phyloP scores from a whole-genome alignment of 805 yeast genomes.

The Debaryomyces tyrocola region DNA sequence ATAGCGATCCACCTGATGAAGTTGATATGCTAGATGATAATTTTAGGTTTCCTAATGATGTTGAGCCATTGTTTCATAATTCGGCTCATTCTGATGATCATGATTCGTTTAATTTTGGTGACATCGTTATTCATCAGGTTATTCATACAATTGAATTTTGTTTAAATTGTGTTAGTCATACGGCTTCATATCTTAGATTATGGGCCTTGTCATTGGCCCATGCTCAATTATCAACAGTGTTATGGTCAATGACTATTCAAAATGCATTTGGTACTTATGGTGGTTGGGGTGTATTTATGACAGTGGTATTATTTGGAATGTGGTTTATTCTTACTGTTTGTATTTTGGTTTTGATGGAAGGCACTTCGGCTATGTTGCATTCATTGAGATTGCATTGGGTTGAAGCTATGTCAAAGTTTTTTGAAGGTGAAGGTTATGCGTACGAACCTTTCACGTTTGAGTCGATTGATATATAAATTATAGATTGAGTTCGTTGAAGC shows the following conservation, averaged over 20 bases:
- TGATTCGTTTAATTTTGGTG: slow-evolving; percentile 51
- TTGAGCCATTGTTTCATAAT: slow-evolving; percentile 30
- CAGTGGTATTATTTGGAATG: slow-evolving; percentile 64
- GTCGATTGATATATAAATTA: slow-evolving; percentile 11
- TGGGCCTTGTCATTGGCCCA: slow-evolving; percentile 83
- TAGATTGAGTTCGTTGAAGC: too few relatives aligned
- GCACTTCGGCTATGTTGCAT: slow-evolving; percentile 83
- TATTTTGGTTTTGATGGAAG: slow-evolving; percentile 76
- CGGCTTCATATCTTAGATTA: slow-evolving; percentile 73
- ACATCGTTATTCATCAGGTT: slow-evolving; percentile 74
- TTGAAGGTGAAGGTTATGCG: slow-evolving; percentile 72
- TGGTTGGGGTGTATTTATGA: slow-evolving; percentile 52
- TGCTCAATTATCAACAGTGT: slow-evolving; percentile 71
- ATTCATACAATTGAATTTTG: slow-evolving; percentile 81
- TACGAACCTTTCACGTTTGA: slow-evolving; percentile 64
- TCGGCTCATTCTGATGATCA: slow-evolving; percentile 30
- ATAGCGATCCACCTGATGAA: slow-evolving; percentile 15
- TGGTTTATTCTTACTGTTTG: slow-evolving; percentile 73
- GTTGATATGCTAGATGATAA: slow-evolving; percentile 20
- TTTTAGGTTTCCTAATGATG: slow-evolving; percentile 41
- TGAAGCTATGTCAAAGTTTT: slow-evolving; percentile 77
- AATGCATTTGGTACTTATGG: slow-evolving; percentile 62
- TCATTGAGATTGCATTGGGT: slow-evolving; percentile 80
- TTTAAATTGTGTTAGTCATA: slow-evolving; percentile 75
- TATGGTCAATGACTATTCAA: slow-evolving; percentile 75